A percentile compares a stretch with the other conserved stretches of the same genome.
phyloP scores from a whole-genome alignment of 768 basidiomycete species.

The Rhizopogon rudus region DNA sequence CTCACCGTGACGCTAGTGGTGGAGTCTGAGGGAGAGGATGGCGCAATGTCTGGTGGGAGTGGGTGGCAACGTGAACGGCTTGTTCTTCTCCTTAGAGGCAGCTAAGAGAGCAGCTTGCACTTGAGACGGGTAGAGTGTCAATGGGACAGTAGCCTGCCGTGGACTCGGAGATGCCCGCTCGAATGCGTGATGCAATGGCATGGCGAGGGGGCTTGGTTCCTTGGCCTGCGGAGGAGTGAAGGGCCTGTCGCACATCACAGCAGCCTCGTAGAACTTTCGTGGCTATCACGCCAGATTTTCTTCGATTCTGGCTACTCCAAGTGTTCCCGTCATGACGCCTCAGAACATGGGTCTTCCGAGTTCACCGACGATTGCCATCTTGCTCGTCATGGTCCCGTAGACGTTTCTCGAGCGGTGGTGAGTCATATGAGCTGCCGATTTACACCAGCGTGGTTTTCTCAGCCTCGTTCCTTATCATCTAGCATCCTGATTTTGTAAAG shows the following conservation, averaged over 20 bases:
- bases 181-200: slow-evolving; percentile 42
- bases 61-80: neutral
- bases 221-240: slow-evolving; percentile 15
- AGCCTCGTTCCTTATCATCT: neutral
- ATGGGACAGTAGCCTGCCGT: slow-evolving; percentile 12
- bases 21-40: slow-evolving; percentile 13
- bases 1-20: slow-evolving; percentile 38
- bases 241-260: neutral
- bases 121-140: slow-evolving; percentile 13
- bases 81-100: neutral
- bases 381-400: neutral
- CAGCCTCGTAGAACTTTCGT: neutral
- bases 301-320: neutral
- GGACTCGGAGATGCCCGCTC: slow-evolving; percentile 8
- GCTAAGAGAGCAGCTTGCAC: slow-evolving; percentile 10
- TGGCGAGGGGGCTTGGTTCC: slow-evolving; percentile 25
- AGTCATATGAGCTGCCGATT: neutral
- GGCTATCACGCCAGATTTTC: neutral
- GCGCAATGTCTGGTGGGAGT: neutral
- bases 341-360: neutral
- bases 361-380: neutral
- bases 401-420: neutral
- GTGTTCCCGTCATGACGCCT: neutral
- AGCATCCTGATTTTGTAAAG: neutral
- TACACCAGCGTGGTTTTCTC: neutral